Conservation (phyloP, 2,329 filamentous ascomycete species). For the Colletotrichum musicola region DNA sequence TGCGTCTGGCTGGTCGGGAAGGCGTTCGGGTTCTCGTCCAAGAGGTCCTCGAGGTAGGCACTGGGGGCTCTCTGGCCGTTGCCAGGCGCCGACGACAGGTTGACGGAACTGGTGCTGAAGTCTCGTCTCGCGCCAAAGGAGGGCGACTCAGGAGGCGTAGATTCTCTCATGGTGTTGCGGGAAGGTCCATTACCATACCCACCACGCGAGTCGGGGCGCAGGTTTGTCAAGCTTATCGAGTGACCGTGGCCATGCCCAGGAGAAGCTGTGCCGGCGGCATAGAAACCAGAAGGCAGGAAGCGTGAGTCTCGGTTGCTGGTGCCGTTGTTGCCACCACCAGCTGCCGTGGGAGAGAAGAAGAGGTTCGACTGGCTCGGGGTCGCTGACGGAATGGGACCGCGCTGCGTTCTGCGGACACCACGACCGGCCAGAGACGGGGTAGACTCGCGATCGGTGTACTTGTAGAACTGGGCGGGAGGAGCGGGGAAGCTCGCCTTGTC, state of each 20-base stretch:
- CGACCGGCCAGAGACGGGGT: constrained; percentile 65
- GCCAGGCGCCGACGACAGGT: constrained; percentile 67
- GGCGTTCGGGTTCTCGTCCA: constrained; percentile 77
- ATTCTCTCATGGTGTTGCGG: constrained; percentile 58
- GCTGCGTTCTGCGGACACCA: constrained; percentile 63
- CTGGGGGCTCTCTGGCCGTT: constrained; percentile 83
- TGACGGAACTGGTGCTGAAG: constrained; percentile 75
- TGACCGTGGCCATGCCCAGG: constrained; percentile 59
- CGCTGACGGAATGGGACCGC: constrained; percentile 65
- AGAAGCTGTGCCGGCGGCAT: constrained; percentile 76
- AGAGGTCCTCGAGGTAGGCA: constrained; percentile 89
- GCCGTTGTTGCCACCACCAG: constrained; percentile 68
- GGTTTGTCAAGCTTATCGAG: constrained; percentile 71
- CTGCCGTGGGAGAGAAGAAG: constrained; percentile 96
- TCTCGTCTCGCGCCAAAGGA: constrained; percentile 61
- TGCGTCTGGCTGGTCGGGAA: constrained; percentile 61
- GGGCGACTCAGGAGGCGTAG: constrained; percentile 76
- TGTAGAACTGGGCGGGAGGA: constrained; percentile 72
- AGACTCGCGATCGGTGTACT: constrained; percentile 71
- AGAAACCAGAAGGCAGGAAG: constrained; percentile 94
- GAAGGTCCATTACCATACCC: constrained; percentile 54
- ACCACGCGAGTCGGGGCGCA: constrained; percentile 70
- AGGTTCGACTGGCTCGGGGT: constrained; percentile 77
- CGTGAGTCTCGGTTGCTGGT: constrained; percentile 71
- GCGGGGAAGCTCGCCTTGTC: constrained; percentile 75